Conservation (phyloP, 352 stramenopile genomes). For the Phytophthora capsici region DNA sequence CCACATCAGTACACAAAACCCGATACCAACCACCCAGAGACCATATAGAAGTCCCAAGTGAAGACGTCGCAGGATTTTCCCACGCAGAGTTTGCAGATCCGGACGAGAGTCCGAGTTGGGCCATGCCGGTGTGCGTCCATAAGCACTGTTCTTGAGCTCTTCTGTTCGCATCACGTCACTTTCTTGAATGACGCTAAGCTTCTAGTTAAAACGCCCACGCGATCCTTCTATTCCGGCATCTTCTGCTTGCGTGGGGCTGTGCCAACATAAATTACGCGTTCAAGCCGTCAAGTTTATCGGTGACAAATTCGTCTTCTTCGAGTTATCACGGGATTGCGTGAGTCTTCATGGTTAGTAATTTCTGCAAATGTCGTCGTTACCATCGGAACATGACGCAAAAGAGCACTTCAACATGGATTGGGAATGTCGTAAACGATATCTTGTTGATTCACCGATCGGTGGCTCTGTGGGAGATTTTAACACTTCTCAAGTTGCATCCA, state of each 20-base stretch:
- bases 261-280: conserved; percentile 1
- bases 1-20: conserved; percentile 31
- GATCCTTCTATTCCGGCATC: not conserved
- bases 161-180: conserved; percentile 4
- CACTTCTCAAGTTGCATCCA: conserved; percentile 11
- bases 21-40: conserved; percentile 35
- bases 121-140: conserved; percentile 21
- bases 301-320: not conserved
- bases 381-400: not conserved
- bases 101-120: conserved; percentile 25
- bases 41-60: conserved; percentile 38
- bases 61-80: conserved; percentile 36
- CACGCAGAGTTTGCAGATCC: conserved; percentile 37
- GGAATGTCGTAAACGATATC: conserved; percentile 7
- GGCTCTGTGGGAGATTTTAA: not conserved
- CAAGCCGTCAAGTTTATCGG: not conserved
- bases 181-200: conserved; percentile 1
- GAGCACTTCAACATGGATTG: conserved; percentile 5
- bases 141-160: conserved; percentile 24
- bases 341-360: not conserved
- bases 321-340: conserved; percentile 14
- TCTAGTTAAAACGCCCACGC: not conserved
- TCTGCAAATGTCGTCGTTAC: not conserved
- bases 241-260: conserved; percentile 9
- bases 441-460: conserved; percentile 8